phyloP scores from a whole-genome alignment of 2,329 filamentous ascomycete genomes.

The Fusarium xylarioides region DNA sequence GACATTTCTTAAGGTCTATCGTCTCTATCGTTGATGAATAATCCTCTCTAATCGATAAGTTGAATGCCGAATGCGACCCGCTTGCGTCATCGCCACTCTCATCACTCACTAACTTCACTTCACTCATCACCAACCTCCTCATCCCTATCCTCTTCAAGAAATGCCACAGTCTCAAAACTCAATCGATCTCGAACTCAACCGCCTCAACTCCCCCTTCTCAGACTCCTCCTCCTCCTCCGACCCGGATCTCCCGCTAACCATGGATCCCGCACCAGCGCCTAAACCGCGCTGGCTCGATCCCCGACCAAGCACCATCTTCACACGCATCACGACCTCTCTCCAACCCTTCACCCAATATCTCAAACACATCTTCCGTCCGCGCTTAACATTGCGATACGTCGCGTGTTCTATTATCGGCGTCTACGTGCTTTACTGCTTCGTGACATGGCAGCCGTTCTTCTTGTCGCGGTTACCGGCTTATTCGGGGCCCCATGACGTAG shows the following conservation, averaged over 20 bases:
- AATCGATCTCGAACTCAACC: constrained; percentile 23
- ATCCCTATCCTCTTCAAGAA: not conserved
- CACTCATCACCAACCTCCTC: not conserved
- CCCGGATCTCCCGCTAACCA: constrained; percentile 31
- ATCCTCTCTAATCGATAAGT: not conserved
- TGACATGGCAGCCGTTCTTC: constrained; percentile 54
- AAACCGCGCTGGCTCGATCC: constrained; percentile 39
- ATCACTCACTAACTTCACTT: not conserved
- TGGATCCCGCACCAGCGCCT: constrained; percentile 18
- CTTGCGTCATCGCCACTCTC: constrained; percentile 19
- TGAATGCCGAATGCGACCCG: not conserved
- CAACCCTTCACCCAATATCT: constrained; percentile 15
- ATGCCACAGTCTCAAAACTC: constrained; percentile 15
- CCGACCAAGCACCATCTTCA: constrained; percentile 15
- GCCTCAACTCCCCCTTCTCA: constrained; percentile 11
- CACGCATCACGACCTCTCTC: constrained; percentile 20
- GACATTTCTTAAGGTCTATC: accelerated
- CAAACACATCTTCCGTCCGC: constrained; percentile 41
- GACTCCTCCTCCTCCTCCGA: constrained; percentile 14
- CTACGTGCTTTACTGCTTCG: constrained; percentile 53
- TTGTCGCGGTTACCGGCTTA: constrained; percentile 56
- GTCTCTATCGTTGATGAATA: not conserved
- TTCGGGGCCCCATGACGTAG: constrained; percentile 56
- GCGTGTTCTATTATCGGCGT: constrained; percentile 40
- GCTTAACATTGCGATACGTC: constrained; percentile 49